Evolutionary conservation across 768 basidiomycete species (phyloP).

Genomic region (Mycena rebaudengoi): DNA sequence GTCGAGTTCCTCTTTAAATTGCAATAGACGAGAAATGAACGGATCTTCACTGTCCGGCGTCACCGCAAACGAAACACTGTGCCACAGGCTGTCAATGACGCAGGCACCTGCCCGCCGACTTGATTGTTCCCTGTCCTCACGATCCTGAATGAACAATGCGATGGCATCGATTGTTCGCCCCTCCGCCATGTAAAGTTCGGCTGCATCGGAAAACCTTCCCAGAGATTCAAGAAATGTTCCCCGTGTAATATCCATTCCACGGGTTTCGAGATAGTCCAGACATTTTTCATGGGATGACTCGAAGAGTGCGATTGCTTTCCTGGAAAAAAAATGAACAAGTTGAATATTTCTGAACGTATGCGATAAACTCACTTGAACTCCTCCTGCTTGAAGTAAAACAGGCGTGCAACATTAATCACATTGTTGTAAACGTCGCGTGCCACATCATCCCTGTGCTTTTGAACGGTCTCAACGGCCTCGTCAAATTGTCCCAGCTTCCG

Average conservation of each 20-base stretch:
- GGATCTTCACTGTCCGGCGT: constrained; percentile 22
- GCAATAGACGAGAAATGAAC: constrained; percentile 31
- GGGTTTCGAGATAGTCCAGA: constrained; percentile 64
- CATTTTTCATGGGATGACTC: constrained; percentile 56
- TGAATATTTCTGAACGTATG: not conserved
- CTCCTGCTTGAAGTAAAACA: constrained; percentile 26
- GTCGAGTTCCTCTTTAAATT: constrained; percentile 29
- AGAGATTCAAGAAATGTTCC: constrained; percentile 52
- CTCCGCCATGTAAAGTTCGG: constrained; percentile 57
- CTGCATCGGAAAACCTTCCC: constrained; percentile 56
- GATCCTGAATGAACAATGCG: constrained; percentile 49
- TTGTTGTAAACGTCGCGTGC: not conserved
- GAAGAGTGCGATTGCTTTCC: constrained; percentile 59
- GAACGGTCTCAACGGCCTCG: constrained; percentile 49
- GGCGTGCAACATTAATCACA: constrained; percentile 8
- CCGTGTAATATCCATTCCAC: constrained; percentile 58
- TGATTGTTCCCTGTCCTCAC: constrained; percentile 29
- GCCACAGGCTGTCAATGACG: constrained; percentile 56
- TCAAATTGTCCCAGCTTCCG: constrained; percentile 58
- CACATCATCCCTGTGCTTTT: not conserved
- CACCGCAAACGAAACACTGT: constrained; percentile 49
- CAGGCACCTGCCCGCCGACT: constrained; percentile 52
- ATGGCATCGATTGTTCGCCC: constrained; percentile 60
- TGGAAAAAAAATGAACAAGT: constrained; percentile 37
- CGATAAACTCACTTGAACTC: constrained; percentile 34